Base-by-base conservation (phyloP, 1,284 basidiomycete genomes). In the Psilocybe mexicana region DNA sequence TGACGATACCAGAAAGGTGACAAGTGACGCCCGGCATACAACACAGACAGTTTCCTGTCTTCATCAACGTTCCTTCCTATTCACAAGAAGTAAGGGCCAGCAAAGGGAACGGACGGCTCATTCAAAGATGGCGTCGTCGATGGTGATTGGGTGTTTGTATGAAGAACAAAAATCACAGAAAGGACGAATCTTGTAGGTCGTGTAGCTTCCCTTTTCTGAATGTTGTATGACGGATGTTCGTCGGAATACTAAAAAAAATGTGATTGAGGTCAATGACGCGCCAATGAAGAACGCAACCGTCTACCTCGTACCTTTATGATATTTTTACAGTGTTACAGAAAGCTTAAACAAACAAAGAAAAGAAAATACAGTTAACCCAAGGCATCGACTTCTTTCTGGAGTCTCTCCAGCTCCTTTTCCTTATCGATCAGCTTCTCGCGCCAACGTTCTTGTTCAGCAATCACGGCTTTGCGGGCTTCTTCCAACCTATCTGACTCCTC, bases 401-500 rank as follows among this genome's bases (percentile, higher is more conserved):
- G 67, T 52, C 72, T 73, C 60, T 86, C 82, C 25, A 90, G 67
- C 69, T 92, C 90, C 59, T 82, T 86, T 73, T 93, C 90, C 66
- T 84, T 88, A 63, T 91, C 90, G 38, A 87, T 81, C 60, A 94
- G 71, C 38, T 75, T 79, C 18, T 65, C 72, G 26, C 81, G 76
- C 82, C 82, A 84, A 49, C 79, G 79, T 42, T 88, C 83, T 59
- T 86, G 82, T 72, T 91, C 87, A 30, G 78, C 78, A 51, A 85
- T 66, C 33, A 96, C 81, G 26, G 81, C 76, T 65, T 88, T 87
- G 48, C 87, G 79, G 3, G 92, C 94, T 52, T 85, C 82, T 54
- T 96, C 93, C 52, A 98, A 71, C 52, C 91, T 76, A 38, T 92
- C 90, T 2, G 81, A 82, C 70, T 98, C 96, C 56, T 91, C 92